A percentile compares a stretch with the other conserved stretches of the same genome.
Evolutionary conservation across 2,329 filamentous ascomycete genomes (phyloP).

Genomic region (Colletotrichum camelliae): DNA sequence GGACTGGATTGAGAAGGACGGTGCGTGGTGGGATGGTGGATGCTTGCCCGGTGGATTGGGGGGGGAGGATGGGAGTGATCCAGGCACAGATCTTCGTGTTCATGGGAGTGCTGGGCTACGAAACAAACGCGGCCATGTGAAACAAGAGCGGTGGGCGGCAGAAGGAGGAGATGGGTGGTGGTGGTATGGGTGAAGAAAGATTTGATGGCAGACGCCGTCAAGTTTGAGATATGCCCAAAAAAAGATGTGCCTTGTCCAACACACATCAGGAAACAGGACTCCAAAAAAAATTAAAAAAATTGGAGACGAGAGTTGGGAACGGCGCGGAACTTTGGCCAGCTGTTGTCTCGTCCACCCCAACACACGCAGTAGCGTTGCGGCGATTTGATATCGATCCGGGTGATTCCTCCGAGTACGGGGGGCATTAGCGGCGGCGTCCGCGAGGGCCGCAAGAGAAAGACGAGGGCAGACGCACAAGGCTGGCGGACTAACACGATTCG

Average conservation of each 20-base stretch:
- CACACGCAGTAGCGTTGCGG: background rate
- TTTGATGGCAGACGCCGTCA: constrained; percentile 20
- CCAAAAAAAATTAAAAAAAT: background rate
- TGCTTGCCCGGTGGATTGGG: background rate
- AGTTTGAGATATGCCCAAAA: constrained; percentile 14
- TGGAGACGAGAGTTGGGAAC: background rate
- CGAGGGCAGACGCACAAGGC: background rate
- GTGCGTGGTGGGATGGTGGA: background rate
- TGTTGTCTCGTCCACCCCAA: background rate
- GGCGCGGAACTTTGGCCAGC: background rate
- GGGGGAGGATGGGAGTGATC: background rate
- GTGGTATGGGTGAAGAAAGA: background rate
- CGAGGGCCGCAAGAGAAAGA: background rate
- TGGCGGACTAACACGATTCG: background rate
- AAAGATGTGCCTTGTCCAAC: background rate
- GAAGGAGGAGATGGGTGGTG: background rate
- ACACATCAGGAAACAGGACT: background rate
- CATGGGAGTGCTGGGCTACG: constrained; percentile 2
- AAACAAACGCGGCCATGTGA: constrained; percentile 22
- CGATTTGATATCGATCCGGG: constrained; percentile 4
- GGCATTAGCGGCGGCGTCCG: background rate
- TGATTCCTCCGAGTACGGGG: background rate
- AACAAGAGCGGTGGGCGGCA: constrained; percentile 20
- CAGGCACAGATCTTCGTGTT: constrained; percentile 12
- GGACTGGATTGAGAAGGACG: constrained; percentile 10